phyloP scores from a whole-genome alignment of 2,329 filamentous ascomycete genomes.

The Penicillium sp. region DNA sequence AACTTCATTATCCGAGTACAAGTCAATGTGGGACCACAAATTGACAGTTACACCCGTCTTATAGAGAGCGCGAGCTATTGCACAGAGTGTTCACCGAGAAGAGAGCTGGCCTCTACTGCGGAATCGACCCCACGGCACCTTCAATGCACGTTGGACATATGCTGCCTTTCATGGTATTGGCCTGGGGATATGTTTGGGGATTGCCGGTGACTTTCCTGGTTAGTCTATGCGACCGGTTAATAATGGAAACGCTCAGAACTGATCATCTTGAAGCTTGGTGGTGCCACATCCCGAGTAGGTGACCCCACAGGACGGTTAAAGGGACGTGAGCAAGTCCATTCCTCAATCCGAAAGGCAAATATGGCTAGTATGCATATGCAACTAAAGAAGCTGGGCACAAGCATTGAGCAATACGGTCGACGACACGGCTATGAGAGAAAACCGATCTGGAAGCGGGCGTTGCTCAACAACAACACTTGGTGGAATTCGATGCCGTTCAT shows the following conservation, averaged over 20 bases:
- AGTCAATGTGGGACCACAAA: not conserved
- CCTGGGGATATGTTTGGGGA: conserved; percentile 53
- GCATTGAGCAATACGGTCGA: conserved; percentile 67
- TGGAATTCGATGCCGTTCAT: conserved; percentile 70
- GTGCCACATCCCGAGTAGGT: conserved; percentile 49
- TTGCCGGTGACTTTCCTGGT: conserved; percentile 50
- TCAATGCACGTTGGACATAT: conserved; percentile 55
- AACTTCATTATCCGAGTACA: not conserved
- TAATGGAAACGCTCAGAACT: conserved; percentile 7
- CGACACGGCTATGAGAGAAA: conserved; percentile 66
- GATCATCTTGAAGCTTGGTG: conserved; percentile 44
- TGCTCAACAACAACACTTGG: conserved; percentile 86
- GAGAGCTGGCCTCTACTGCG: conserved; percentile 50
- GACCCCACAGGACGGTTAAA: conserved; percentile 50
- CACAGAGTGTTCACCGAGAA: conserved; percentile 49
- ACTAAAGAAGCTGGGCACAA: conserved; percentile 67
- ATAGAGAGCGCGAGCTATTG: conserved; percentile 46
- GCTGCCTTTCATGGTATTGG: conserved; percentile 54
- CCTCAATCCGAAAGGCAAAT: conserved; percentile 47
- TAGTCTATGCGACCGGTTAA: conserved; percentile 18
- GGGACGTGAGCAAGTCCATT: conserved; percentile 41
- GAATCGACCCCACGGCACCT: conserved; percentile 53
- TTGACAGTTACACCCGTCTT: conserved; percentile 9
- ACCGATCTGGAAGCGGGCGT: conserved; percentile 65
- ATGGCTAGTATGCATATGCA: conserved; percentile 54